Evolutionary conservation across 805 yeast genomes (phyloP), one percentile per base, ranked within the genome.

Genomic region (Hanseniaspora valbyensis): DNA sequence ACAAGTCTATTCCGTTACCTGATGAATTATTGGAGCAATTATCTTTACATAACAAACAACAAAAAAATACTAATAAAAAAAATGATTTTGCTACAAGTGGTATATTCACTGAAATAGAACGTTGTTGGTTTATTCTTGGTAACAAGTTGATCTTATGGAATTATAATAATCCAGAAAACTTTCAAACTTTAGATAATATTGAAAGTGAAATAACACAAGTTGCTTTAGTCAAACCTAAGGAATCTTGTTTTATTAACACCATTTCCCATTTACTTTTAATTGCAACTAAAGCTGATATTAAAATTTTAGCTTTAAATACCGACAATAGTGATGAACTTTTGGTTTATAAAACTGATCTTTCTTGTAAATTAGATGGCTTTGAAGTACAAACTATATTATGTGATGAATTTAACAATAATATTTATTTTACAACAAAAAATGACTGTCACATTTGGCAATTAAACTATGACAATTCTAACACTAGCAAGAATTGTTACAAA

Each of bases 101-200:
- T 13, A 67, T 88, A 24, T 80, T 92, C 56, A 77, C 89, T 0
- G 88, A 83, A 52, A 73, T 92, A 28, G 76, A 78, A 54, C 77
- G 95, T 53, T 78, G 89, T 13, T 92, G 96, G 96, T 74, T 90
- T 29, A 78, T 83, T 2, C 77, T 81, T 29, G 96, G 87, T 60
- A 81, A 82, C 61, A 82, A 83, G 58, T 70, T 90, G 58, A 76
- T 83, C 30, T 71, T 94, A 22, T 92, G 97, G 97, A 82, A 88
- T 63, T 78, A 81, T 60, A 59, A 67, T 8, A 76, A 74, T 52
- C 71, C 78, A 12, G 73, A 75, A 26, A 90, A 83, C 53, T 84
- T 79, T 60, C 80, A 80, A 58, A 78, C 87, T 8, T 83, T 90
- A 46, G 96, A 87, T 61, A 94, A 83, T 56, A 34, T 29, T 22